Percentiles rank a stretch among this genome's conserved stretches.
Evolutionary conservation across 352 stramenopile genomes (phyloP).

Genomic region (Phytophthora tubulina): DNA sequence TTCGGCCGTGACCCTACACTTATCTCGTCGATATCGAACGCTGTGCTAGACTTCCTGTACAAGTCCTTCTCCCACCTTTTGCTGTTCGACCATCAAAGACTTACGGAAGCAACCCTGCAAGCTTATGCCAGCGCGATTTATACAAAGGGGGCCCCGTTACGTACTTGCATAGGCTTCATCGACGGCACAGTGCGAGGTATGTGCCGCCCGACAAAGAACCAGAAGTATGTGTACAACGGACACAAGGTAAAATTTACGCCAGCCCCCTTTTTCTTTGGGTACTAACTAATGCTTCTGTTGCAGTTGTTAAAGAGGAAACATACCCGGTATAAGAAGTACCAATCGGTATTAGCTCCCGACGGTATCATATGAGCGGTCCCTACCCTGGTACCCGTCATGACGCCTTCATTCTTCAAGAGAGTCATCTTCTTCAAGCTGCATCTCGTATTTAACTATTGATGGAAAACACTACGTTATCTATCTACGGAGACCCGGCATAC

Average conservation of each 20-base stretch:
- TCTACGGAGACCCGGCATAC: neutral
- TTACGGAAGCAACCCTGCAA: neutral
- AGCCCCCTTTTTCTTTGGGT: no score
- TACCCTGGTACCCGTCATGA: conserved; percentile 14
- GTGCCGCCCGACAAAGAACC: conserved; percentile 11
- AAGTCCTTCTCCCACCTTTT: no score
- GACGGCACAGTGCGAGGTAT: conserved; percentile 8
- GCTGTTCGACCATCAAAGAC: no score
- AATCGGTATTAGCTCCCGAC: conserved; percentile 17
- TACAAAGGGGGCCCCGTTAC: neutral
- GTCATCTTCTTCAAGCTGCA: conserved; percentile 2
- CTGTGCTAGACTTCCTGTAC: conserved; percentile 11
- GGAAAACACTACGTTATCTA: conserved; percentile 4
- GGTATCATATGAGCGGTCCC: conserved; percentile 15
- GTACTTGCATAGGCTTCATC: conserved; percentile 16
- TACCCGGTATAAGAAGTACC: conserved; percentile 1
- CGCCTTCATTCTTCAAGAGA: conserved; percentile 19
- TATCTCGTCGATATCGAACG: conserved; percentile 11
- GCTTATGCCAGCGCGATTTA: conserved; percentile 2
- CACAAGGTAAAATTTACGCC: conserved; percentile 4
- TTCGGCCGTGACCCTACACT: conserved; percentile 4
- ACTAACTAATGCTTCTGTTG: no score
- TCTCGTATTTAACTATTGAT: neutral
- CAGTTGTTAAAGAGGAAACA: neutral
- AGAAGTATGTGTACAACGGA: conserved; percentile 8